phyloP scores from a whole-genome alignment of 2,329 filamentous ascomycete genomes.

The Periconia sp. region DNA sequence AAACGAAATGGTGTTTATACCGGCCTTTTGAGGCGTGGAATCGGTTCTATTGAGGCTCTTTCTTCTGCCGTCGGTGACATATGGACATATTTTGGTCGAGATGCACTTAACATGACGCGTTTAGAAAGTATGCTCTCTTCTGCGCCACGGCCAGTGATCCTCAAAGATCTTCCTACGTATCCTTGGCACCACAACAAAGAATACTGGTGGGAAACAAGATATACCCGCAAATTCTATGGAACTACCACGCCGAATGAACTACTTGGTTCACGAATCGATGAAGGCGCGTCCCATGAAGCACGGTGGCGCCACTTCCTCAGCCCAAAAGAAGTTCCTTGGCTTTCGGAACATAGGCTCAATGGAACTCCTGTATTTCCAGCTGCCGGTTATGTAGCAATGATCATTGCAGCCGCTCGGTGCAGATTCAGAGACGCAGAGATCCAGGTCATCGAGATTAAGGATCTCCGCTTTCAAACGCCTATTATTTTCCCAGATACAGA shows the following conservation, averaged over 20 bases:
- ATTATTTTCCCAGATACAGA: slow-evolving; percentile 14
- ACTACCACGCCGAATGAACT: slow-evolving; percentile 11
- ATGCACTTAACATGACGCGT: slow-evolving; percentile 29
- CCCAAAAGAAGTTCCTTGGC: slow-evolving; percentile 18
- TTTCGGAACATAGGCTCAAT: slow-evolving; percentile 17
- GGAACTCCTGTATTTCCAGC: slow-evolving; percentile 50
- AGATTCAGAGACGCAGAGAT: slow-evolving; percentile 10
- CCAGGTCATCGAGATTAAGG: slow-evolving; percentile 11
- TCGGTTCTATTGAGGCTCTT: slow-evolving; percentile 24
- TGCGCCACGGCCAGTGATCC: not conserved
- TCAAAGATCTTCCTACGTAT: slow-evolving; percentile 26
- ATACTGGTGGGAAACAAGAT: slow-evolving; percentile 25
- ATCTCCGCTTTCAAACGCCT: slow-evolving; percentile 5
- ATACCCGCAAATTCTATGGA: slow-evolving; percentile 8
- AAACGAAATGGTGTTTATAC: not conserved
- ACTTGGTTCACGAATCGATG: slow-evolving; percentile 6
- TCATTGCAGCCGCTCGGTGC: slow-evolving; percentile 14
- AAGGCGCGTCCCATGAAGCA: slow-evolving; percentile 5
- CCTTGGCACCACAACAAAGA: slow-evolving; percentile 14
- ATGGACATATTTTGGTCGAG: slow-evolving; percentile 12
- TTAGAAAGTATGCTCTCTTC: slow-evolving; percentile 12
- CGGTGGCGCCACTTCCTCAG: slow-evolving; percentile 20
- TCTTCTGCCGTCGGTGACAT: slow-evolving; percentile 16
- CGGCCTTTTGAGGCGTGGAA: slow-evolving; percentile 22
- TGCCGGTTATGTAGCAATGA: slow-evolving; percentile 53